Evolutionary conservation across 768 basidiomycete species (phyloP).

Genomic region (Calocera viscosa): DNA sequence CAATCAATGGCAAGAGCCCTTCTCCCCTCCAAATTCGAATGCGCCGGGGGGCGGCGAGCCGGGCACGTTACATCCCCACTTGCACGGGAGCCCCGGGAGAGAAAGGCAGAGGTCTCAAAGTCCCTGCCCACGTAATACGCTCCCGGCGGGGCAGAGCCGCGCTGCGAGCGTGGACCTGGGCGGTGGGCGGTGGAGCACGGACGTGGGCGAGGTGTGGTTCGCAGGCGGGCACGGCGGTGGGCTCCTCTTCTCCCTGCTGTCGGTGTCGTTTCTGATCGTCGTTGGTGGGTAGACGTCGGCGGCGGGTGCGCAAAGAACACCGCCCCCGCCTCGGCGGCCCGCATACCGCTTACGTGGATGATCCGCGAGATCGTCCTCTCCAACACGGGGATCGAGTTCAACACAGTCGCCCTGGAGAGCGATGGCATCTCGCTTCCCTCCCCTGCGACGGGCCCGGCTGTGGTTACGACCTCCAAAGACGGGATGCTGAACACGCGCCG

Average conservation of each 20-base stretch:
- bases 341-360: slow-evolving; percentile 65
- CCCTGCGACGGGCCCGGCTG: not conserved
- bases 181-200: slow-evolving; percentile 29
- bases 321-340: slow-evolving; percentile 38
- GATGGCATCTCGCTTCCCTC: slow-evolving; percentile 12
- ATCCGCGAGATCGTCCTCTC: slow-evolving; percentile 46
- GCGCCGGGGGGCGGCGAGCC: not conserved
- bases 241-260: slow-evolving; percentile 19
- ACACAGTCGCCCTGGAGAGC: slow-evolving; percentile 10
- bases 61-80: not conserved
- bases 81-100: not conserved
- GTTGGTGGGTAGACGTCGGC: slow-evolving; percentile 44
- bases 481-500: not conserved
- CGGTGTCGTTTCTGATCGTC: not conserved
- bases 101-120: not conserved
- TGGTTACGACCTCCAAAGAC: not conserved
- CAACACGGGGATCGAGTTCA: slow-evolving; percentile 46
- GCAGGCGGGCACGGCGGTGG: slow-evolving; percentile 56
- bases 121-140: not conserved
- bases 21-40: not conserved
- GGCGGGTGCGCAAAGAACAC: slow-evolving; percentile 46
- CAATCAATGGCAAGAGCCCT: slow-evolving; percentile 21
- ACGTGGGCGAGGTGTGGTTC: slow-evolving; percentile 75
- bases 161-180: not conserved
- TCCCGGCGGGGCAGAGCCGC: not conserved